Evolutionary conservation across 2,329 filamentous ascomycete species (phyloP), one percentile per base, ranked within the genome.

Genomic region (Xylaria sp.): DNA sequence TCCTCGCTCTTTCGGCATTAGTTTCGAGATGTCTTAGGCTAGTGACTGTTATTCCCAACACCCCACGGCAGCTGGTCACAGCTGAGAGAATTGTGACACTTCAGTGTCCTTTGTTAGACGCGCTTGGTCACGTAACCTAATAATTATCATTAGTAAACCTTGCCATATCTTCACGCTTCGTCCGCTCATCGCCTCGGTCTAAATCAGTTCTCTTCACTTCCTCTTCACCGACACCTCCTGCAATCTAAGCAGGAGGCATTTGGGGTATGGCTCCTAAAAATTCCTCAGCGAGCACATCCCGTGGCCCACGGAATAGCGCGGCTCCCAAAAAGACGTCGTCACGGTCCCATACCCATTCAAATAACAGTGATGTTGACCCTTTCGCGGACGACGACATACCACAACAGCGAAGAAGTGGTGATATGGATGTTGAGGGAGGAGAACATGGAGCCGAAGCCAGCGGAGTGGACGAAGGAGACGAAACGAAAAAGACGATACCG

Each of bases 401-500:
- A 13, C 71, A 36, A 12, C 63, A 64, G 36, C 70, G 64, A 25
- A 36, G 63, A 46, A 63, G 56, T 12, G 49, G 67, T 61, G 61
- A 63, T 18, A 74, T 74, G 58, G 74, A 74, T 5, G 74, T 74
- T 9, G 76, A 75, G 58, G 72, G 68, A 62, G 73, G 64, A 28
- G 67, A 72, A 9, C 72, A 75, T 2, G 76, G 74, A 2, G 76
- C 76, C 0, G 76, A 78, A 1, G 73, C 74, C 15, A 75, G 73
- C 0, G 73, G 75, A 0, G 73, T 79, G 2, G 81, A 82, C 12
- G 74, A 76, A 18, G 75, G 76, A 13, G 78, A 79, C 7, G 80
- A 80, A 8, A 78, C 79, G 36, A 82, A 83, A 71, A 82, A 82
- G 58, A 80, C 86, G 1, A 92, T 98, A 33, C 92, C 94, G 0